Percentiles rank a stretch among this genome's conserved stretches.
Conservation (phyloP, 805 yeast species). For the Ogataea populi-albae region DNA sequence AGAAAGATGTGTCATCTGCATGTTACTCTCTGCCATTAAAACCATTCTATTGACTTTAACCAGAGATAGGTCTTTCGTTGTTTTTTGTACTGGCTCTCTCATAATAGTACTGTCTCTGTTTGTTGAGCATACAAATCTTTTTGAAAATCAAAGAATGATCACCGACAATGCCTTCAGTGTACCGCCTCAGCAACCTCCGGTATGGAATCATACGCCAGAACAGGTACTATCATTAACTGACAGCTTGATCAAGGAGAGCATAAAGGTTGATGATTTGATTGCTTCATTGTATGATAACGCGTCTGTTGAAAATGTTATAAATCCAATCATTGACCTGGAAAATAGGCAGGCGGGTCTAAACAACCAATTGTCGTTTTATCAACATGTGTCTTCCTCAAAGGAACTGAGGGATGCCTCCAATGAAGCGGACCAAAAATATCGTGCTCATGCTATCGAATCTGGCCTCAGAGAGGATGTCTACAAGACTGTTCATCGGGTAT, state of each 20-base stretch:
- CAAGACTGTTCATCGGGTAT: slow-evolving; percentile 53
- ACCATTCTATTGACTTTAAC: no score
- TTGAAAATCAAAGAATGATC: no score
- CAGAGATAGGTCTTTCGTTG: no score
- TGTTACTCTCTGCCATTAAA: no score
- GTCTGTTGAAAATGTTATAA: slow-evolving; percentile 53
- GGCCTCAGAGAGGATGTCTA: slow-evolving; percentile 66
- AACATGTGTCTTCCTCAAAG: slow-evolving; percentile 64
- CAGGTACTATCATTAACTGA: slow-evolving; percentile 43
- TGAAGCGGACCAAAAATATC: slow-evolving; percentile 55
- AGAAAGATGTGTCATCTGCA: no score
- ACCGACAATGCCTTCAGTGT: slow-evolving; percentile 1
- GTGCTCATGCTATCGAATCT: slow-evolving; percentile 60
- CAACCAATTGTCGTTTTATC: slow-evolving; percentile 62
- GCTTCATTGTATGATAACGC: slow-evolving; percentile 46
- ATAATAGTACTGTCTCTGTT: no score
- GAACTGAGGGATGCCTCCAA: slow-evolving; percentile 70
- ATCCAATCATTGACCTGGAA: slow-evolving; percentile 49
- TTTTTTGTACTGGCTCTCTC: no score
- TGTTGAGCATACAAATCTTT: no score
- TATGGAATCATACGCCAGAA: slow-evolving; percentile 60
- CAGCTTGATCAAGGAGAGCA: slow-evolving; percentile 41
- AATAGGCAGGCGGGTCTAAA: slow-evolving; percentile 45
- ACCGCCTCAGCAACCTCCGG: slow-evolving; percentile 42
- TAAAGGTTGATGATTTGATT: slow-evolving; percentile 49